These are phyloP conservation scores for Monosporascus sp. DNA, from an alignment of 2,329 filamentous ascomycete species.

Conservation along the genomic window DNA sequence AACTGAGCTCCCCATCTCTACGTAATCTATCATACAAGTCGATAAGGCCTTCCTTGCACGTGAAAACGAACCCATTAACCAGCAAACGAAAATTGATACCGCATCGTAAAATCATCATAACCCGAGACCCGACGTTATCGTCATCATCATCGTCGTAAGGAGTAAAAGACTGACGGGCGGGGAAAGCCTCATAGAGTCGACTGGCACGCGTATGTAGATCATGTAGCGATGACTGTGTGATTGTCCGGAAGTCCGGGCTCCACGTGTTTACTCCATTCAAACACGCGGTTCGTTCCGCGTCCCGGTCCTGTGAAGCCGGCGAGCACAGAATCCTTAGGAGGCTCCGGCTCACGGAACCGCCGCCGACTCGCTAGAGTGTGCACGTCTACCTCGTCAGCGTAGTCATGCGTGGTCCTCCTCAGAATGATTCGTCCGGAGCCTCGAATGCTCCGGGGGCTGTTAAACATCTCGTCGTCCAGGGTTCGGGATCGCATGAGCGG, in stretches of 20 bases:
- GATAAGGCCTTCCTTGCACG: too few species aligned
- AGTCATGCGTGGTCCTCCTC: slow-evolving; percentile 19
- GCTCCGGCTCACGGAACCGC: slow-evolving; percentile 16
- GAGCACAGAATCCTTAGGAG: slow-evolving; percentile 23
- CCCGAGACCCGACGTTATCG: not conserved
- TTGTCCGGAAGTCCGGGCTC: slow-evolving; percentile 8
- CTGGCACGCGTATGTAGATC: not conserved
- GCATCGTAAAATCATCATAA: not conserved
- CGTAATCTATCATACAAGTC: not conserved
- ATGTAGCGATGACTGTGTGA: not conserved
- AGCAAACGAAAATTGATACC: not conserved
- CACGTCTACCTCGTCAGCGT: slow-evolving; percentile 20
- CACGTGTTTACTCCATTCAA: slow-evolving; percentile 26
- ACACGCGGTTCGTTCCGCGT: slow-evolving; percentile 26
- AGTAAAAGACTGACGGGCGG: not conserved
- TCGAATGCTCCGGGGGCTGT: slow-evolving; percentile 23
- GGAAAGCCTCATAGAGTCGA: not conserved
- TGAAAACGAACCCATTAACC: too few species aligned
- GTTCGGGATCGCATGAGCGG: slow-evolving; percentile 34
- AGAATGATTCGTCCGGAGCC: slow-evolving; percentile 25
- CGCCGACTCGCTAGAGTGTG: slow-evolving; percentile 15
- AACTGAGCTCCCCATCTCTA: not conserved
- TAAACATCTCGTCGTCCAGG: slow-evolving; percentile 37
- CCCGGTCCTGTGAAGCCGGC: slow-evolving; percentile 26
- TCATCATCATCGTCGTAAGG: not conserved